Evolutionary conservation across 495 filamentous ascomycete genomes (phyloP).

Genomic region (Parathielavia appendiculata): DNA sequence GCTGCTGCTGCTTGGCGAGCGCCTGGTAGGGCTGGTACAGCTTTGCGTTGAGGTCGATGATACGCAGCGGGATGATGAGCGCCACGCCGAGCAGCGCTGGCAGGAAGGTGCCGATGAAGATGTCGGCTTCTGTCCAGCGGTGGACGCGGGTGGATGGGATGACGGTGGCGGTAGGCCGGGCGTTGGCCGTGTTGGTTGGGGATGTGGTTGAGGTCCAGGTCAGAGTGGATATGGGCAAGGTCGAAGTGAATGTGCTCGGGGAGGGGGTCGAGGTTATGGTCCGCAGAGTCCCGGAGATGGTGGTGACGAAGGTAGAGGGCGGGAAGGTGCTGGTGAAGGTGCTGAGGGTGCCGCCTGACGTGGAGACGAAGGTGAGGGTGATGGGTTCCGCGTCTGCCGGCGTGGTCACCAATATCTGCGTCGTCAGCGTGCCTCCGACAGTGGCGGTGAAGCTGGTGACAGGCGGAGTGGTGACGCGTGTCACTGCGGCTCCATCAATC

Average conservation of each 20-base stretch:
- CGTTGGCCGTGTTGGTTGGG: not conserved
- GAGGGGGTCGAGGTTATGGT: slow-evolving; percentile 32
- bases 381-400: slow-evolving; percentile 27
- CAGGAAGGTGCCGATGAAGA: slow-evolving; percentile 37
- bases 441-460: slow-evolving; percentile 30
- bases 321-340: slow-evolving; percentile 26
- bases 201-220: slow-evolving; percentile 25
- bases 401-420: slow-evolving; percentile 24
- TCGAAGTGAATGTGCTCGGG: slow-evolving; percentile 21
- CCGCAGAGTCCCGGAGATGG: slow-evolving; percentile 27
- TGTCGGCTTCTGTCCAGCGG: slow-evolving; percentile 25
- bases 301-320: slow-evolving; percentile 27
- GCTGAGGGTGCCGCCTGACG: slow-evolving; percentile 24
- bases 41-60: slow-evolving; percentile 39
- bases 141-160: slow-evolving; percentile 22
- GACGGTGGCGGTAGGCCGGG: slow-evolving; percentile 3
- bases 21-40: slow-evolving; percentile 38
- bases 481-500: slow-evolving; percentile 26
- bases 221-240: slow-evolving; percentile 17
- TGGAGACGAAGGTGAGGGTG: slow-evolving; percentile 29
- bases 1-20: slow-evolving; percentile 13
- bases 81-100: slow-evolving; percentile 29
- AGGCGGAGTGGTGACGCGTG: slow-evolving; percentile 25
- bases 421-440: slow-evolving; percentile 26
- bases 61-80: slow-evolving; percentile 31